phyloP scores from a whole-genome alignment of 495 filamentous ascomycete species.

The Penicillium nucicola region DNA sequence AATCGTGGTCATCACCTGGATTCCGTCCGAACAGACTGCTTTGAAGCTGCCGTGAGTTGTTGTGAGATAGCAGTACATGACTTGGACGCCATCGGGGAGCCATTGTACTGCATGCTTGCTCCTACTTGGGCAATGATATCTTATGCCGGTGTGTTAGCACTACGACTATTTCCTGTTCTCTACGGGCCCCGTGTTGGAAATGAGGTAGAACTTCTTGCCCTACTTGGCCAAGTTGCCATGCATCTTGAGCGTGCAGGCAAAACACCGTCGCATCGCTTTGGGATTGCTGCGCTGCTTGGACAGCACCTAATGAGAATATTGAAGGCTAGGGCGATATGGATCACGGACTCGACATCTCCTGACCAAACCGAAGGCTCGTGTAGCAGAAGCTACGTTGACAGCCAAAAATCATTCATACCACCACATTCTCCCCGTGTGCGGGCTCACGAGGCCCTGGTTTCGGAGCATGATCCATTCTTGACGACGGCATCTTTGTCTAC shows the following conservation, averaged over 20 bases:
- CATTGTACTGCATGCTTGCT: conserved; percentile 29
- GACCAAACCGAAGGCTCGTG: not conserved
- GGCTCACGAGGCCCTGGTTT: not conserved
- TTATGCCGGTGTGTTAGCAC: conserved; percentile 19
- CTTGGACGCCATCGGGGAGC: conserved; percentile 18
- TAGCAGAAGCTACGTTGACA: not conserved
- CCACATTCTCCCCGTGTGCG: not conserved
- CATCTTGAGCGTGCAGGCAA: conserved; percentile 23
- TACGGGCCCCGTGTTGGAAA: conserved; percentile 8
- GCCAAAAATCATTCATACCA: not conserved
- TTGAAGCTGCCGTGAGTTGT: conserved; percentile 33
- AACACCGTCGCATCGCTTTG: conserved; percentile 23
- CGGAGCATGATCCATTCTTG: conserved; percentile 16
- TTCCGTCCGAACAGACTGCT: conserved; percentile 40
- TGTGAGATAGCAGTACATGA: conserved; percentile 25
- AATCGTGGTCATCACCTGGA: conserved; percentile 27
- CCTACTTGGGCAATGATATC: conserved; percentile 34
- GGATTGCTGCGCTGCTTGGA: conserved; percentile 26
- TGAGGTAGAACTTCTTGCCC: conserved; percentile 21
- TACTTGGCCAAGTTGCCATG: conserved; percentile 20
- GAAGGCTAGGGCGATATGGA: conserved; percentile 3
- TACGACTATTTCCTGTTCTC: conserved; percentile 19
- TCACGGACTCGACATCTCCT: not conserved
- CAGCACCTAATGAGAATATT: conserved; percentile 23
- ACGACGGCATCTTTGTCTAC: conserved; percentile 5